Evolutionary conservation across 1,284 basidiomycete species (phyloP), one percentile per base, ranked within the genome.

Genomic region (Clitocybe nebularis): DNA sequence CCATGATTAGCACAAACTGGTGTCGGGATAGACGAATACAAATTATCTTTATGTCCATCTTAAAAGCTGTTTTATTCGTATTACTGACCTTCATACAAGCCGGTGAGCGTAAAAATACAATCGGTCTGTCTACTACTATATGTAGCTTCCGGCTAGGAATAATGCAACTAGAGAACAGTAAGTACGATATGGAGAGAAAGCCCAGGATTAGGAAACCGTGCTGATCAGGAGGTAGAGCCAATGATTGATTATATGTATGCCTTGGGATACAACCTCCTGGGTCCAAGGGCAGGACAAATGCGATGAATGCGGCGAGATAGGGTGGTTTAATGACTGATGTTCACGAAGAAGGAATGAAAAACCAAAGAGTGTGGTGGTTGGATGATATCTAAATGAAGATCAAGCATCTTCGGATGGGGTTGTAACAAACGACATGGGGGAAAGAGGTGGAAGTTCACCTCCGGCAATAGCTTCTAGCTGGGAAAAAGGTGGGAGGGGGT

Each of bases 391-490:
- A 53, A 21, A 46, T 49, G 56, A 58, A 58, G 45, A 55, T 65
- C 57, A 69, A 51, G 52, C 52, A 50, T 67, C 63, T 55, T 67
- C 66, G 26, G 53, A 55, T 51, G 79, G 75, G 38, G 70, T 69
- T 52, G 75, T 75, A 55, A 50, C 48, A 39, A 86, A 81, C 32
- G 81, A 77, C 79, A 85, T 84, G 14, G 84, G 81, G 39, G 84
- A 84, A 36, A 81, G 64, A 17, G 83, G 80, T 32, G 79, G 75
- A 45, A 61, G 66, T 48, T 72, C 69, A 46, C 81, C 77, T 48
- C 85, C 88, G 33, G 89, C 89, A 35, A 91, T 81, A 34, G 87
- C 87, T 56, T 86, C 84, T 46, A 89, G 68, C 45, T 85, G 76
- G 22, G 86, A 78, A 56, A 87, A 89, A 4, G 87, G 84, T 29